These are phyloP conservation scores for Dryas integrifolia DNA, from an alignment of 331 rosid species.

Conservation along the genomic window DNA sequence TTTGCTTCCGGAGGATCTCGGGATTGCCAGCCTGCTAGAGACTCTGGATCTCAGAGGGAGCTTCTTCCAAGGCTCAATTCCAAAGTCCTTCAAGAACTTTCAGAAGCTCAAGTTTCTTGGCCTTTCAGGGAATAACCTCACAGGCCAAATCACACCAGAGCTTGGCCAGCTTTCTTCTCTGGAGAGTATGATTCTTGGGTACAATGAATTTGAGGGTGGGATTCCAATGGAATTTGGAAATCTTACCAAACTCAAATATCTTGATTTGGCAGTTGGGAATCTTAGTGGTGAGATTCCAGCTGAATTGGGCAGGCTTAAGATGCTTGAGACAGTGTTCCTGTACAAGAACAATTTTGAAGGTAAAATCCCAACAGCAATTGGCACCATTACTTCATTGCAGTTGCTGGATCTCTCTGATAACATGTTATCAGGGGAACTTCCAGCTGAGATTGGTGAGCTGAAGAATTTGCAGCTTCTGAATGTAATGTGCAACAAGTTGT, in stretches of 20 bases:
- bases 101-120: slow-evolving; percentile 87
- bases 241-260: slow-evolving; percentile 71
- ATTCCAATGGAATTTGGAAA: slow-evolving; percentile 78
- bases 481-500: slow-evolving; percentile 69
- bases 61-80: slow-evolving; percentile 69
- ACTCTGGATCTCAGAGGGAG: slow-evolving; percentile 86
- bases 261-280: slow-evolving; percentile 85
- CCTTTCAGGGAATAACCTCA: slow-evolving; percentile 82
- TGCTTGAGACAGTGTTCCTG: slow-evolving; percentile 63
- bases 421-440: slow-evolving; percentile 68
- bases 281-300: slow-evolving; percentile 75
- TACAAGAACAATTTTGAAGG: slow-evolving; percentile 71
- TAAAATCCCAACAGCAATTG: slow-evolving; percentile 48
- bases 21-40: slow-evolving; percentile 65
- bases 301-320: slow-evolving; percentile 56
- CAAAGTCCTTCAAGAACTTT: slow-evolving; percentile 56
- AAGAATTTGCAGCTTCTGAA: slow-evolving; percentile 74
- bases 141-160: slow-evolving; percentile 68
- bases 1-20: slow-evolving; percentile 69
- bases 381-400: slow-evolving; percentile 50
- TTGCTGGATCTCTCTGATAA: slow-evolving; percentile 81
- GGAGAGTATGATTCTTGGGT: slow-evolving; percentile 76
- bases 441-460: slow-evolving; percentile 56
- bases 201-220: slow-evolving; percentile 72
- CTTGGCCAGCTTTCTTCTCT: slow-evolving; percentile 69